Evolutionary conservation across 192 early-diverging fungal species (phyloP).

Genomic region (Mortierella alpina): DNA sequence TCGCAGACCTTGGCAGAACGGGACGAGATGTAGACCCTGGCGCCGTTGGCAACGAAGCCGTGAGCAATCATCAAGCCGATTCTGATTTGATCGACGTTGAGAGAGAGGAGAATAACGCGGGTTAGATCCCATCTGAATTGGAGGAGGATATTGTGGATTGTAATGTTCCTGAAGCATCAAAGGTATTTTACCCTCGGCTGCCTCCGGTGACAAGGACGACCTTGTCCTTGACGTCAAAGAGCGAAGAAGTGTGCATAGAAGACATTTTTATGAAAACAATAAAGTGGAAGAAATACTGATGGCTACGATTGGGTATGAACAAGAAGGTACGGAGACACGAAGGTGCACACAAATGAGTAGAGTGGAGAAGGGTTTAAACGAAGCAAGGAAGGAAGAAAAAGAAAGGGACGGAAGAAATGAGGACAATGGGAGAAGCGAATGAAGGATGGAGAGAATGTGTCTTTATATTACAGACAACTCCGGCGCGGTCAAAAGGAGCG

Average conservation of each 20-base stretch:
- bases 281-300: too few relatives aligned
- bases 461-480: too few relatives aligned
- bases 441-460: neutral
- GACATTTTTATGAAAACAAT: constrained; percentile 4
- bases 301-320: neutral
- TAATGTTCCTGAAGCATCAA: neutral
- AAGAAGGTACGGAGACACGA: neutral
- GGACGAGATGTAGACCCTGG: constrained; percentile 91
- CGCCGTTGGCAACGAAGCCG: constrained; percentile 87
- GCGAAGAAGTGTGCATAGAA: constrained; percentile 64
- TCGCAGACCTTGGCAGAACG: constrained; percentile 74
- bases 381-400: neutral
- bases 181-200: constrained; percentile 56
- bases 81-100: neutral
- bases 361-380: neutral
- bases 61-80: constrained; percentile 70
- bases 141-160: neutral
- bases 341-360: neutral
- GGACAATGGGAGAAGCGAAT: neutral
- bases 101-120: neutral
- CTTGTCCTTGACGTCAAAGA: constrained; percentile 80
- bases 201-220: constrained; percentile 87
- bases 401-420: neutral
- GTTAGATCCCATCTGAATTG: neutral
- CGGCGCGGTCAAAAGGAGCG: neutral